Base-by-base conservation (phyloP, 805 yeast genomes). In the Tetrapisispora pingtungensis region DNA sequence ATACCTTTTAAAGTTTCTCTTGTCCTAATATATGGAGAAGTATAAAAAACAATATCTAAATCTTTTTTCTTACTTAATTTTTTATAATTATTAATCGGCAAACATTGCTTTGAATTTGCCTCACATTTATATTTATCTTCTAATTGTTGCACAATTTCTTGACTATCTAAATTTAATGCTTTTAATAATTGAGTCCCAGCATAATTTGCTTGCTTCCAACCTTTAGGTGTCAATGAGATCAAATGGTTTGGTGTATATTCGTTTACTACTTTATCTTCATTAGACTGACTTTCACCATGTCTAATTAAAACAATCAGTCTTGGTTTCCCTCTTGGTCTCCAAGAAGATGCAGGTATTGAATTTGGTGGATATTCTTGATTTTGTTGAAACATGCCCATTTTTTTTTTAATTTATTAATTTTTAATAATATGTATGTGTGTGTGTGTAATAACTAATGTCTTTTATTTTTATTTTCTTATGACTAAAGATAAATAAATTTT, bases 251-350 rank as follows among this genome's bases (percentile, higher is more conserved):
- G 87, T 1, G 80, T 75, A 56, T 72, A 71, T 45, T 81, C 70
- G 61, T 89, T 89, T 42, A 89, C 88, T 1, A 78, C 66, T 59
- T 89, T 88, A 63, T 89, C 95, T 45, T 73, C 77, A 64, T 89
- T 89, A 8, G 96, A 94, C 57, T 85, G 94, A 5, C 93, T 82
- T 58, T 89, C 96, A 22, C 97, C 97, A 59, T 89, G 97, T 51
- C 97, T 78, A 12, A 89, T 79, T 24, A 89, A 69, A 42, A 89
- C 68, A 24, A 89, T 86, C 28, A 88, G 70, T 41, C 66, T 53
- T n/a, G 66, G 66, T 78, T 77, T 62, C 7, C 36, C 14, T 13
- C 26, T 26, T 10, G 32, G 28, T 33, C 33, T 43, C 38, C 39
- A 33, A 10, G 39, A 27, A 28, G 34, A 22, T 13, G 37, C 22